These are phyloP conservation scores for Chlamydomonas applanata DNA, from an alignment of 139 green algal species.

Conservation along the genomic window DNA sequence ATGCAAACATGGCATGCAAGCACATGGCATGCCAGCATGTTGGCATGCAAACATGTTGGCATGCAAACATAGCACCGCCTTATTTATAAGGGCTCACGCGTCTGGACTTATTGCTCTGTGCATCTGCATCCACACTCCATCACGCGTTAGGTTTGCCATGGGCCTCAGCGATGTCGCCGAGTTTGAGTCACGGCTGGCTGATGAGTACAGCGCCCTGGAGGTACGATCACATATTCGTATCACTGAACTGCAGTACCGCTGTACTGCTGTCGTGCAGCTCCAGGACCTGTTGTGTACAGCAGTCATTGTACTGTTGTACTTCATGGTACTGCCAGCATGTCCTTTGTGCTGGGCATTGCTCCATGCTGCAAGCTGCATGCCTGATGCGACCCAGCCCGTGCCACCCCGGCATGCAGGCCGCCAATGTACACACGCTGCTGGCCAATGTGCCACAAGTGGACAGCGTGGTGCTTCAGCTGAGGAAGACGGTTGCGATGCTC, in stretches of 20 bases:
- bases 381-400: neutral
- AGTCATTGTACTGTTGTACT: neutral
- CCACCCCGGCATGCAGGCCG: conserved; percentile 15
- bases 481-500: conserved; percentile 35
- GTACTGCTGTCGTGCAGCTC: neutral
- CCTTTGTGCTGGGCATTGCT: too few relatives aligned
- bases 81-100: too few relatives aligned
- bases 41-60: too few relatives aligned
- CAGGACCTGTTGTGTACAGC: neutral
- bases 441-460: conserved; percentile 43
- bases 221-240: conserved; percentile 16
- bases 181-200: conserved; percentile 29
- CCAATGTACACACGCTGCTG: conserved; percentile 54
- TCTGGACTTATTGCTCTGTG: too few relatives aligned
- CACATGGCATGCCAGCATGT: too few relatives aligned
- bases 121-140: neutral
- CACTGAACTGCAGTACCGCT: neutral
- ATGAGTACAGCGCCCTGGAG: conserved; percentile 47
- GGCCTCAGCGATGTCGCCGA: conserved; percentile 40
- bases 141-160: conserved; percentile 16
- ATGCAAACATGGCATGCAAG: too few relatives aligned
- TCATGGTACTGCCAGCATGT: too few relatives aligned
- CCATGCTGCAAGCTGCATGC: too few relatives aligned
- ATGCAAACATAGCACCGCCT: too few relatives aligned
- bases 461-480: conserved; percentile 40